These are phyloP conservation scores for Afroboletus lepidellus DNA, from an alignment of 1,284 basidiomycete genomes.

Conservation along the genomic window DNA sequence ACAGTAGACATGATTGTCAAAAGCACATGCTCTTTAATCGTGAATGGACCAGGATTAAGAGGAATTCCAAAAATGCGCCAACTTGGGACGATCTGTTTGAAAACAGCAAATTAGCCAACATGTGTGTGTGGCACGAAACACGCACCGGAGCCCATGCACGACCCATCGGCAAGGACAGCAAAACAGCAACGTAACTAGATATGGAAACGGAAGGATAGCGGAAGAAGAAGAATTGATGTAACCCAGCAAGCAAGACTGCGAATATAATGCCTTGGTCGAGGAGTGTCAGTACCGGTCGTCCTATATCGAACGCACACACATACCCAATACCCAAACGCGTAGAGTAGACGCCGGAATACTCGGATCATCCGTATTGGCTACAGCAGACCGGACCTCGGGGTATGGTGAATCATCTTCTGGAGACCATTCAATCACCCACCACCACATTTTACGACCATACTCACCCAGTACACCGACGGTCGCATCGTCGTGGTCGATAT, in stretches of 20 bases:
- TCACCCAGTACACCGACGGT: slow-evolving; percentile 39
- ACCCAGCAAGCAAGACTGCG: slow-evolving; percentile 56
- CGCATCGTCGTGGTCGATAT: slow-evolving; percentile 51
- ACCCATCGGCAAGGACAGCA: slow-evolving; percentile 66
- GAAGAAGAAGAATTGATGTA: slow-evolving; percentile 71
- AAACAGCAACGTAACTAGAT: slow-evolving; percentile 55
- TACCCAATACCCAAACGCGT: slow-evolving; percentile 65
- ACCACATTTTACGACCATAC: neutral
- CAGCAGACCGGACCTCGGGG: slow-evolving; percentile 75
- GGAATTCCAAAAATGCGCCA: slow-evolving; percentile 54
- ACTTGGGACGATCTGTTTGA: slow-evolving; percentile 46
- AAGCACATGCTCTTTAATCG: slow-evolving; percentile 69
- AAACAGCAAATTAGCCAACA: neutral
- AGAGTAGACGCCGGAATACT: slow-evolving; percentile 59
- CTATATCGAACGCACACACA: slow-evolving; percentile 8
- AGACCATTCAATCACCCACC: neutral
- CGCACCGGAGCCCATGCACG: slow-evolving; percentile 51
- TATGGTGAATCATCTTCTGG: slow-evolving; percentile 62
- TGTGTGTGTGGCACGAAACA: neutral
- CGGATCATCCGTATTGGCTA: slow-evolving; percentile 71
- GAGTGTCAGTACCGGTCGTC: neutral
- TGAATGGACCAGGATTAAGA: slow-evolving; percentile 72
- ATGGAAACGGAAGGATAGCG: slow-evolving; percentile 58
- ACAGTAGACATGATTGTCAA: slow-evolving; percentile 80
- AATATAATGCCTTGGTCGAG: slow-evolving; percentile 37